Conservation (phyloP, 495 filamentous ascomycete genomes). For the Hyaloscypha hepaticicola region DNA sequence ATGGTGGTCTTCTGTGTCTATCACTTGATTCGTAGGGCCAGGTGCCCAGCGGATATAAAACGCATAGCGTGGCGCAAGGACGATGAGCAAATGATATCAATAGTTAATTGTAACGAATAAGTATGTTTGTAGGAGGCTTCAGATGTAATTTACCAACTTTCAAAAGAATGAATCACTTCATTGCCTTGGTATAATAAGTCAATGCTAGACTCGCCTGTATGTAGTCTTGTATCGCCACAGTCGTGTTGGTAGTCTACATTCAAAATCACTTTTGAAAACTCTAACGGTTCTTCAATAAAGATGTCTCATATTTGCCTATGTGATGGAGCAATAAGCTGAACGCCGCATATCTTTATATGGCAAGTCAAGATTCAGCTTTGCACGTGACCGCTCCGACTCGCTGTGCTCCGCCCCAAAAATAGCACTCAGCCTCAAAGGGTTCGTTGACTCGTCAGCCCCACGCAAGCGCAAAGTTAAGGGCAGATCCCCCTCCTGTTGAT, state of each 20-base stretch:
- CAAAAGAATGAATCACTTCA: background rate
- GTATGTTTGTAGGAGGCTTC: background rate
- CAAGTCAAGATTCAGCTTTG: too few species aligned
- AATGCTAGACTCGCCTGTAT: background rate
- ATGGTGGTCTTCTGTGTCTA: constrained; percentile 23
- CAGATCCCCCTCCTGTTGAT: constrained; percentile 12
- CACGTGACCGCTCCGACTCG: background rate
- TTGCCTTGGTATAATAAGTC: background rate
- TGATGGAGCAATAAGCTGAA: too few species aligned
- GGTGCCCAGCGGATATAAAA: constrained; percentile 23
- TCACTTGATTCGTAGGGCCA: constrained; percentile 23
- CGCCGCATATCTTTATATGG: too few species aligned
- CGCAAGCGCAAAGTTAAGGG: background rate
- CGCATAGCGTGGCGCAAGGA: background rate
- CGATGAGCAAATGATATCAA: background rate
- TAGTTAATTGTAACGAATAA: background rate
- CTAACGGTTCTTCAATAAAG: too few species aligned
- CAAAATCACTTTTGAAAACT: too few species aligned
- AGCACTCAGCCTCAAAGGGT: constrained; percentile 15
- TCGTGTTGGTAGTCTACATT: too few species aligned
- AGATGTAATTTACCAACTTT: background rate
- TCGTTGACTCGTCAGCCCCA: constrained; percentile 24
- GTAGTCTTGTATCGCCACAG: too few species aligned
- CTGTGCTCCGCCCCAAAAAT: background rate
- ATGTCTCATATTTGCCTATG: too few species aligned